phyloP scores from a whole-genome alignment of 1,139 yeast species.

The Ashbya aceris region DNA sequence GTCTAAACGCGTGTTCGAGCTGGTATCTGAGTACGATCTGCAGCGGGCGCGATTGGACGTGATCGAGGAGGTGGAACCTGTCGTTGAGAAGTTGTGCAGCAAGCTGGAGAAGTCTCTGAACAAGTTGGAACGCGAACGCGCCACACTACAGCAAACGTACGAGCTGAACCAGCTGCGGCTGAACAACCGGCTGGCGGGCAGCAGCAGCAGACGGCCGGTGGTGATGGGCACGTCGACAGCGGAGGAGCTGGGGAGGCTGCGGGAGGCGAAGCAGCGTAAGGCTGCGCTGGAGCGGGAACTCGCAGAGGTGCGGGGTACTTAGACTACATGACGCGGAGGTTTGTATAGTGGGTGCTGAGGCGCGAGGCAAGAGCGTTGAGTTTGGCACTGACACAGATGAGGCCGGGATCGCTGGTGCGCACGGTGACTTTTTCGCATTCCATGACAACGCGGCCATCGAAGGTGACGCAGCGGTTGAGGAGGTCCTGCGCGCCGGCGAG shows the following conservation, averaged over 20 bases:
- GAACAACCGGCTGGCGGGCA: conserved; percentile 15
- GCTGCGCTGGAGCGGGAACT: conserved; percentile 30
- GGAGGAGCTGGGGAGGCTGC: conserved; percentile 32
- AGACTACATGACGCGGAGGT: conserved; percentile 19
- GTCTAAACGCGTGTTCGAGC: conserved; percentile 29
- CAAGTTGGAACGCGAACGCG: conserved; percentile 29
- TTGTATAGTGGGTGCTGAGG: conserved; percentile 30
- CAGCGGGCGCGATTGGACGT: conserved; percentile 30
- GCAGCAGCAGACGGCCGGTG: conserved; percentile 19
- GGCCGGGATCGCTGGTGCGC: conserved; percentile 38
- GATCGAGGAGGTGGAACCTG: conserved; percentile 31
- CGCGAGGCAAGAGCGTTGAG: conserved; percentile 31
- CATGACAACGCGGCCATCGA: conserved; percentile 32
- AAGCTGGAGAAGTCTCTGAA: conserved; percentile 33
- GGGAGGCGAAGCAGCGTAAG: conserved; percentile 30
- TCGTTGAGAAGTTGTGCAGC: conserved; percentile 30
- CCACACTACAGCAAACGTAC: conserved; percentile 28
- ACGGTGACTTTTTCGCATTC: conserved; percentile 35
- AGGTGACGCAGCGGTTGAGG: conserved; percentile 32
- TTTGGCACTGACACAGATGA: conserved; percentile 37
- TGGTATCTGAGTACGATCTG: conserved; percentile 35
- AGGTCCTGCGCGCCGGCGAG: conserved; percentile 29
- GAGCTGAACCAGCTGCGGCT: conserved; percentile 31
- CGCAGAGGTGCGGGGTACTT: conserved; percentile 21
- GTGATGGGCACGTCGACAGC: conserved; percentile 29